Base-by-base conservation (phyloP, 495 filamentous ascomycete species). In the Bombardia bombarda region DNA sequence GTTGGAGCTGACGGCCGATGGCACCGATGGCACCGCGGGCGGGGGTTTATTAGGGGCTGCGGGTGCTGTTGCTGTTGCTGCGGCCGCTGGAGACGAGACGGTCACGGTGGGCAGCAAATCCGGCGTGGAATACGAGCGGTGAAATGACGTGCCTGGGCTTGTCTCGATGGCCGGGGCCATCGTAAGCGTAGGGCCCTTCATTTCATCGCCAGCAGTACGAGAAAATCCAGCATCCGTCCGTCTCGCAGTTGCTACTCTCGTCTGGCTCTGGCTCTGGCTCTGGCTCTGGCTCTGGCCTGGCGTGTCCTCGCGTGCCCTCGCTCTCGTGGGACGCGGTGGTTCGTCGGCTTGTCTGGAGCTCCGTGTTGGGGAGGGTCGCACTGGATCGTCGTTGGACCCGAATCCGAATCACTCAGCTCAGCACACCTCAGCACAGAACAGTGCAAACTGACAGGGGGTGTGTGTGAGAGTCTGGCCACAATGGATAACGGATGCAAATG, bases 141-240 rank as follows among this genome's bases (percentile, higher is more conserved):
- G 57, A 41, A 63, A 65, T 47, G 52, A 38, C 37, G 55, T 52
- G 40, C 50, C 51, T 28, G 60, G 43, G 40, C 51, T 52, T 31
- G 61, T 45, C 40, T 69, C 60, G 54, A 64, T 63, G 52, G 67
- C 57, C 51, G 62, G 52, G 47, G 63, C 60, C 56, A 61, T 61
- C 50, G 64, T 58, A 55, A 66, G 44, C 32, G 58, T 65, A 40
- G 62, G 42, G 22, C 65, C 65, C 53, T 52, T 64, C 70, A 73
- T 73, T 53, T 61, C 68, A 70, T 69, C 61, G 60, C 67, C 55
- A 40, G 23, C 32, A 22, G 34, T 33, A 38, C 32, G 32, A 39
- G 30, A 32, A 39, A 7, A 28, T 7, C 6, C 26, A 8, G 9
- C 26, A 13, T 13, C 26, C 26, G 26, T 28, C 26, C 26, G 26